phyloP scores from a whole-genome alignment of 176 grass and related monocot species.

The Aegilops sharonensis region DNA sequence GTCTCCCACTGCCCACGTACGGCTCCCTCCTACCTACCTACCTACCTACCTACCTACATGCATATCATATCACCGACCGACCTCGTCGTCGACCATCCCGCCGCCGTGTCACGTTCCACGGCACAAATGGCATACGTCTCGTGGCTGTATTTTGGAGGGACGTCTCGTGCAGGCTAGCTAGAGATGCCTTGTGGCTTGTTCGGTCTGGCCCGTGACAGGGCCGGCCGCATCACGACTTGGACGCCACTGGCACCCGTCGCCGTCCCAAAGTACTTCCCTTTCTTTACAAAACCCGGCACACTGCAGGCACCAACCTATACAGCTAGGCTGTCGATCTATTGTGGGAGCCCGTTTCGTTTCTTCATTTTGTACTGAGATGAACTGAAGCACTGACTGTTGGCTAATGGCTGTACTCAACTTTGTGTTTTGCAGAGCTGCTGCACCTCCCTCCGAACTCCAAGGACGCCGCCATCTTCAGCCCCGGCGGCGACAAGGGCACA shows the following conservation, averaged over 20 bases:
- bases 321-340: neutral
- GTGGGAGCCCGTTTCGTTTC: neutral
- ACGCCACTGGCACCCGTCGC: neutral
- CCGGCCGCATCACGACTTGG: neutral
- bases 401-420: neutral
- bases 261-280: no score
- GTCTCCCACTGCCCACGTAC: conserved; percentile 79
- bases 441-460: conserved; percentile 74
- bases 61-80: neutral
- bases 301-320: no score
- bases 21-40: neutral
- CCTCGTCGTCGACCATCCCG: neutral
- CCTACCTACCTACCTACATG: no score
- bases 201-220: conserved; percentile 25
- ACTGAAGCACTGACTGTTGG: neutral
- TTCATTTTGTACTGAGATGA: neutral
- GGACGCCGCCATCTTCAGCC: conserved; percentile 76
- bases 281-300: no score
- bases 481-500: conserved; percentile 42
- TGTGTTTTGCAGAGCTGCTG: conserved; percentile 58
- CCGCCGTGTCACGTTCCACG: neutral
- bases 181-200: neutral
- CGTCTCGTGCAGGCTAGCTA: neutral
- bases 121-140: neutral
- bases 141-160: neutral